Evolutionary conservation across 148 eudicot species (phyloP), one percentile per base, ranked within the genome.

Genomic region (Drosera capensis): DNA sequence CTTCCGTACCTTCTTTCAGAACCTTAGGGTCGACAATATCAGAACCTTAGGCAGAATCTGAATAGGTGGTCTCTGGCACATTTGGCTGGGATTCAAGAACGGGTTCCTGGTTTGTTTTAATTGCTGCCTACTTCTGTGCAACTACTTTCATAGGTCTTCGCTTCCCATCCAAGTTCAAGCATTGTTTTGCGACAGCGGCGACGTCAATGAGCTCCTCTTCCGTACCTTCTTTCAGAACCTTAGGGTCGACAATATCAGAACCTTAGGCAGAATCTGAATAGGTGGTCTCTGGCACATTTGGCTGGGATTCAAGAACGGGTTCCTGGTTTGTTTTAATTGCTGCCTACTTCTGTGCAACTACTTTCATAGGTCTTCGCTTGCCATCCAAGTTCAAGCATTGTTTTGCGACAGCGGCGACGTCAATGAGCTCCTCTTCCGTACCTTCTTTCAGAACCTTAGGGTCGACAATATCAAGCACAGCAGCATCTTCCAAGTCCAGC

Each of bases 391-490:
- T 34, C 1, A 34, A 34, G 43, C 69, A 64, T 47, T 37, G 18
- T 5, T 47, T 41, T 5, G 55, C 36, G n/a, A 58, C 52, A 15
- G 34, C 16, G 7, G 55, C 58, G 14, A 64, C 22, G 6, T 40
- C 19, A 16, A 16, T 19, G 19, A 65, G 44, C 26, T 58, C 51
- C 37, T 58, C 60, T n/a, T 37, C 4, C 28, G 15, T 19, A 12
- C 45, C 70, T 21, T 58, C 70, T 4, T 58, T 25, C 13, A 30
- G 14, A 18, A 58, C 20, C 20, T 24, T 23, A 19, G 55, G 46
- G 35, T 65, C 56, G 42, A 65, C 9, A 14, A 65, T 53, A 7
- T 48, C 55, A 11, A 48, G 43, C 7, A 58, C 8, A n/a, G 34
- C 45, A 20, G 43, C 14, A 19, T 13, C 40, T 22, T 55, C 49